Evolutionary conservation across 2,329 filamentous ascomycete genomes (phyloP).

Genomic region (Colletotrichum tropicicola): DNA sequence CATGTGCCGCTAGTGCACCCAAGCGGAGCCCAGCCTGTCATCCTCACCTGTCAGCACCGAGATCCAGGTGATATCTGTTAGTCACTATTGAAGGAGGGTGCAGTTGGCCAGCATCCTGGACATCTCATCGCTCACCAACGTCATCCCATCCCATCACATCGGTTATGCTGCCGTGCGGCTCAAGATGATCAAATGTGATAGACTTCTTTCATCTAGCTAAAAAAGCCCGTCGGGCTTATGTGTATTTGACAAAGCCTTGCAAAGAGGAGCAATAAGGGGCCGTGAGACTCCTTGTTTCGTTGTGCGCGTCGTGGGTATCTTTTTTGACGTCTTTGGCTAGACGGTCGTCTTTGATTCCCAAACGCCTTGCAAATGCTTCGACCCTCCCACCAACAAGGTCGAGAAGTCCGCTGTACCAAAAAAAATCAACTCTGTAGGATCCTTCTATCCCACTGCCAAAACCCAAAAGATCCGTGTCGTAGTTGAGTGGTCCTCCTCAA

Average conservation of each 20-base stretch:
- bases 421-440: background rate
- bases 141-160: too few species aligned
- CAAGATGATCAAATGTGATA: background rate
- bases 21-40: background rate
- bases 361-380: constrained; percentile 30
- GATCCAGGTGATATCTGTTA: constrained; percentile 2
- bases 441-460: constrained; percentile 7
- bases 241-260: constrained; percentile 18
- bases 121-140: too few species aligned
- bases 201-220: constrained; percentile 21
- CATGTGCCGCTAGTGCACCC: constrained; percentile 7
- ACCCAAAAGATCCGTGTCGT: constrained; percentile 17
- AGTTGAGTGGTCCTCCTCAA: constrained; percentile 20
- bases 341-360: constrained; percentile 28
- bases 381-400: constrained; percentile 9
- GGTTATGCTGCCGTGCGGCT: too few species aligned
- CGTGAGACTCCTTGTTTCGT: background rate
- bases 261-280: constrained; percentile 16
- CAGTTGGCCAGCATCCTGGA: too few species aligned
- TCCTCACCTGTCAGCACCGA: background rate
- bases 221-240: background rate
- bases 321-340: constrained; percentile 21
- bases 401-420: constrained; percentile 6
- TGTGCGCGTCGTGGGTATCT: constrained; percentile 28
- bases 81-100: background rate